Conservation (phyloP, 192 early-diverging fungal species). For the Entophlyctis helioformis region DNA sequence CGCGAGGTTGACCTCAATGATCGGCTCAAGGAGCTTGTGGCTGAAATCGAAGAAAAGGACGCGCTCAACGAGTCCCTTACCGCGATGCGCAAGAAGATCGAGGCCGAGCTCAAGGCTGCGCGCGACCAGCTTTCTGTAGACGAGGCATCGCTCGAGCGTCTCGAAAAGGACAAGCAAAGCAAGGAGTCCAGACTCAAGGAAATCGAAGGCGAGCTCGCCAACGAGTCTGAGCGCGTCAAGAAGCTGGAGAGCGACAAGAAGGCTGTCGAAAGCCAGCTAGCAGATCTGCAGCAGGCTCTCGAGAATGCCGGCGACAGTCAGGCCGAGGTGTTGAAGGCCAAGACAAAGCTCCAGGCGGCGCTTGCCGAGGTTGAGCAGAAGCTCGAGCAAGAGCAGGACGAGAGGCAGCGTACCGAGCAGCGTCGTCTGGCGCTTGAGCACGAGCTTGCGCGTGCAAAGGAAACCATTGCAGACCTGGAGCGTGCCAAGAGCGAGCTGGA, state of each 20-base stretch:
- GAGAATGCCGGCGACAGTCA: constrained; percentile 25
- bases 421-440: constrained; percentile 16
- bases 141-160: constrained; percentile 19
- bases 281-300: constrained; percentile 27
- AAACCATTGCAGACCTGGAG: constrained; percentile 22
- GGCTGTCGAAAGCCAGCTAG: constrained; percentile 26
- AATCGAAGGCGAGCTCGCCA: constrained; percentile 31
- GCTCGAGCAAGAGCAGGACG: constrained; percentile 29
- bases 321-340: constrained; percentile 26
- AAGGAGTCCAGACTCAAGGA: constrained; percentile 37
- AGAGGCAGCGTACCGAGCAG: constrained; percentile 20
- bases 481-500: constrained; percentile 27
- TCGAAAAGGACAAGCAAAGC: constrained; percentile 39
- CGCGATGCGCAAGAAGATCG: constrained; percentile 23
- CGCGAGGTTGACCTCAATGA: constrained; percentile 41
- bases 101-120: constrained; percentile 19
- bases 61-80: constrained; percentile 23
- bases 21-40: constrained; percentile 21
- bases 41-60: constrained; percentile 36
- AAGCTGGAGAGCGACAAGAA: constrained; percentile 33
- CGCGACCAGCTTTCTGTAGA: constrained; percentile 18
- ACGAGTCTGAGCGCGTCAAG: constrained; percentile 14
- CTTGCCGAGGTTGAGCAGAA: constrained; percentile 33
- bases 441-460: constrained; percentile 20
- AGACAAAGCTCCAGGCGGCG: constrained; percentile 31